These are phyloP conservation scores for Exidia glandulosa DNA, from an alignment of 768 basidiomycete species.

Conservation along the genomic window DNA sequence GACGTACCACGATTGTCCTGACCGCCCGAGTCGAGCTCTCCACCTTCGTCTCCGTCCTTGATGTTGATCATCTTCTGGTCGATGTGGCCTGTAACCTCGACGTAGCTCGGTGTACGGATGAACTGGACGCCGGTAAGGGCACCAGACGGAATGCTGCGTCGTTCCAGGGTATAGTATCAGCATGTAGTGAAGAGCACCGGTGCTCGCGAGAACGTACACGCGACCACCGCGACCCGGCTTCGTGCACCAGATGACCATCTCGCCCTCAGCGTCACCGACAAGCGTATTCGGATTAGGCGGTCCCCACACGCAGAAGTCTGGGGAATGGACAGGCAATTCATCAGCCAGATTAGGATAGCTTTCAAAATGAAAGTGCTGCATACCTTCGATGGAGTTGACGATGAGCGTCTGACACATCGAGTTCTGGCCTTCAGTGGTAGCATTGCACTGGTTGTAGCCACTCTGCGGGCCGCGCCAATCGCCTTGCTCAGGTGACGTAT, in stretches of 20 bases:
- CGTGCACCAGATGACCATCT: constrained; percentile 71
- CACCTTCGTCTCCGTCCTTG: constrained; percentile 44
- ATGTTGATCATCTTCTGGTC: constrained; percentile 53
- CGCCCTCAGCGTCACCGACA: too few relatives aligned
- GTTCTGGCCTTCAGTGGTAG: constrained; percentile 47
- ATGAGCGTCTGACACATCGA: constrained; percentile 64
- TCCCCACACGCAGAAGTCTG: too few relatives aligned
- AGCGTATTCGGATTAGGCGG: too few relatives aligned
- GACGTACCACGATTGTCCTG: constrained; percentile 23
- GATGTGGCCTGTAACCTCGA: constrained; percentile 51
- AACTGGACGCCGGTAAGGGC: constrained; percentile 55
- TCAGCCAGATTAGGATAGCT: too few relatives aligned
- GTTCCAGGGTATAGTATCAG: too few relatives aligned
- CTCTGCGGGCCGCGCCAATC: too few relatives aligned
- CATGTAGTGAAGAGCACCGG: too few relatives aligned
- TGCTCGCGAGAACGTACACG: constrained; percentile 49
- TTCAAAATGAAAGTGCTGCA: too few relatives aligned
- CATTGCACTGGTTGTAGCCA: too few relatives aligned
- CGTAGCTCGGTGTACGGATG: constrained; percentile 46
- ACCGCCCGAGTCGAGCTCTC: constrained; percentile 60
- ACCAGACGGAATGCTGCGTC: too few relatives aligned
- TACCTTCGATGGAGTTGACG: constrained; percentile 50
- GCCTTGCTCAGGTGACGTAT: too few relatives aligned
- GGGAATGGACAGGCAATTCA: too few relatives aligned
- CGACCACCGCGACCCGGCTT: constrained; percentile 60